Evolutionary conservation across 2,329 filamentous ascomycete genomes (phyloP), one percentile per base, ranked within the genome.

Genomic region (Didymella segeticola): DNA sequence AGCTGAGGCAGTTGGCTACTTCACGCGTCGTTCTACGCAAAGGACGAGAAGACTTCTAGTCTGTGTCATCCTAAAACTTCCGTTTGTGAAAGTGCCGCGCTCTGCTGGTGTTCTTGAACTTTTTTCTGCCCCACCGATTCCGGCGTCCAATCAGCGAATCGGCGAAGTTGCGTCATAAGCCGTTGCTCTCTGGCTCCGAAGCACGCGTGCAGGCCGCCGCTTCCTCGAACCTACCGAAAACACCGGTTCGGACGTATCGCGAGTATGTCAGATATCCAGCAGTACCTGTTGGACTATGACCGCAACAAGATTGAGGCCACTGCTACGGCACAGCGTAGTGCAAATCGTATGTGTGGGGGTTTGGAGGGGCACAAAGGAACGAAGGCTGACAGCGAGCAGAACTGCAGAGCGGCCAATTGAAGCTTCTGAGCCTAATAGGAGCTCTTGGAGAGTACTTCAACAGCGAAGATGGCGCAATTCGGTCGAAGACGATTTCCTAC

Each of bases 371-470:
- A 53, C 29, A 17, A 47, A 26, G 47, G 59, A 47, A 53, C 36
- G 49, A 53, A 53, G 41, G 50, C 60, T 66, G 60, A 70, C 60
- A 26, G 42, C 30, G 25, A 43, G 31, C 56, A 87, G 84, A 82
- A 70, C 77, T 89, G 56, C 81, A 86, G 67, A 78, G 73, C 63
- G 85, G 83, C 60, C 78, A 87, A 62, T 77, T 83, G 46, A 87
- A 84, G 62, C 77, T 89, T 27, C 79, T 89, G 50, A 81, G 82
- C 47, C 74, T 88, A 43, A 83, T 89, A 48, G 83, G 87, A 66
- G 85, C 83, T 37, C 77, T 89, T 26, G 84, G 84, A 17, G 85
- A 87, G 69, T 89, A 88, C 62, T 81, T 89, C 66, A 88, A 87
- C 61, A 83, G 86, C 69, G 85, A 88, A 64, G 85, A 89, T 74